phyloP scores from a whole-genome alignment of 2,329 filamentous ascomycete genomes.

The Ramularia endophylla region DNA sequence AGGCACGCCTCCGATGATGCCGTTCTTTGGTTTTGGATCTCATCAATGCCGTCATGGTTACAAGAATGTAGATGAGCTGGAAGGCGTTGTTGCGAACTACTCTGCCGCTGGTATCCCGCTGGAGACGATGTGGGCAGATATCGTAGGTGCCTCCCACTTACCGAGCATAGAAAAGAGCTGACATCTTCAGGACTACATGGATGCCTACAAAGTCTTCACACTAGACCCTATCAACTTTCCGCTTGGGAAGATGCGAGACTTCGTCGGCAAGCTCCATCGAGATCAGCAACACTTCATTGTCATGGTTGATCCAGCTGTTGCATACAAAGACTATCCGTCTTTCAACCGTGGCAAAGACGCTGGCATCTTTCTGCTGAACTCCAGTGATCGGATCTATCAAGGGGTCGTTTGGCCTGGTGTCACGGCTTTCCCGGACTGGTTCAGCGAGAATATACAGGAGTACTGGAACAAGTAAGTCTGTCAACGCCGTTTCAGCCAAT shows the following conservation, averaged over 20 bases:
- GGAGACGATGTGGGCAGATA: slow-evolving; percentile 65
- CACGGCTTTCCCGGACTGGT: slow-evolving; percentile 57
- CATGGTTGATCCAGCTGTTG: slow-evolving; percentile 62
- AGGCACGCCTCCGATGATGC: slow-evolving; percentile 43
- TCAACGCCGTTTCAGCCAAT: too few species aligned
- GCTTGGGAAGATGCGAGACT: slow-evolving; percentile 54
- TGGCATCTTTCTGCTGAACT: slow-evolving; percentile 49
- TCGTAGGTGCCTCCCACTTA: slow-evolving; percentile 18
- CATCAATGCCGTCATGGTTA: slow-evolving; percentile 44
- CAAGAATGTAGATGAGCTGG: slow-evolving; percentile 51
- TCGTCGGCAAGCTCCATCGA: slow-evolving; percentile 51
- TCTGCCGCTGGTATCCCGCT: slow-evolving; percentile 59
- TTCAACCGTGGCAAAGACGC: slow-evolving; percentile 31
- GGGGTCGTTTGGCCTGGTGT: slow-evolving; percentile 73
- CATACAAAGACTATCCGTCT: neutral
- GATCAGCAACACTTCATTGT: slow-evolving; percentile 39
- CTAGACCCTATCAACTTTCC: slow-evolving; percentile 60
- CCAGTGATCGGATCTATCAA: slow-evolving; percentile 45
- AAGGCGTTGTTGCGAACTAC: slow-evolving; percentile 60
- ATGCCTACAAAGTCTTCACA: slow-evolving; percentile 53
- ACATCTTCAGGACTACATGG: slow-evolving; percentile 22
- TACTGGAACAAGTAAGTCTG: slow-evolving; percentile 55
- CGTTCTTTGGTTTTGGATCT: slow-evolving; percentile 48
- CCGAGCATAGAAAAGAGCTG: too few species aligned
- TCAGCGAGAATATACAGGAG: slow-evolving; percentile 53